Evolutionary conservation across 352 stramenopile species (phyloP), one percentile per base, ranked within the genome.

Genomic region (Globisporangium megalacanthum): DNA sequence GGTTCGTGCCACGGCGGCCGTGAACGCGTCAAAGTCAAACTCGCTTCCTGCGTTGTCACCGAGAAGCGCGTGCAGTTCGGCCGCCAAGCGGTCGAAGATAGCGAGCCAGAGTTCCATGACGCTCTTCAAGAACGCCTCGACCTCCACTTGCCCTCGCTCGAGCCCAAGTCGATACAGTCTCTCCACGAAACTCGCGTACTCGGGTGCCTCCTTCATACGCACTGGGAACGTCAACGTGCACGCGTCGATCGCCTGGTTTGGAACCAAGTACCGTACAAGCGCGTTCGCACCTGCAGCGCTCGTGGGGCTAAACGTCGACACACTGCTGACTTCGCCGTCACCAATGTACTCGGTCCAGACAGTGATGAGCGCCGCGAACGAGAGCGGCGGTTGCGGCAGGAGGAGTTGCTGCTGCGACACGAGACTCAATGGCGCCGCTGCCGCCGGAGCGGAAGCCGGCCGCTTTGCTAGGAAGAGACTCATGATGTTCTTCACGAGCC

Each of bases 331-430:
- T 33, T 90, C 77, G 0, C 73, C 77, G n/a, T 89, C 79, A n/a
- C 79, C 77, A 54, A 90, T 86, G 33, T 62, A 78, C 42, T 88
- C 79, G 3, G 66, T 84, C 75, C 77, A 90, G 49, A 74, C 52
- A 0, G 69, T 61, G 22, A 88, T 71, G 7, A 86, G 64, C 1
- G 69, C 49, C 7, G 68, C 69, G 33, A 80, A 86, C 1, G 75
- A 61, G 3, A 88, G 51, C 2, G 73, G 63, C 1, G 85, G 42
- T 37, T 66, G 54, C n/a, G 61, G 45, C 29, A 58, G 44, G 9
- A 33, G 8, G 42, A 49, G 44, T 29, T 25, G 48, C 29, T 15
- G 41, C 29, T 17, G 53, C 17, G n/a, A 10, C 15, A 7, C 17
- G 19, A 48, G 20, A 14, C 7, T 48, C 7, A 19, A 29, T 11